Conservation (phyloP, 2,329 filamentous ascomycete genomes). For the Fusarium longipes region DNA sequence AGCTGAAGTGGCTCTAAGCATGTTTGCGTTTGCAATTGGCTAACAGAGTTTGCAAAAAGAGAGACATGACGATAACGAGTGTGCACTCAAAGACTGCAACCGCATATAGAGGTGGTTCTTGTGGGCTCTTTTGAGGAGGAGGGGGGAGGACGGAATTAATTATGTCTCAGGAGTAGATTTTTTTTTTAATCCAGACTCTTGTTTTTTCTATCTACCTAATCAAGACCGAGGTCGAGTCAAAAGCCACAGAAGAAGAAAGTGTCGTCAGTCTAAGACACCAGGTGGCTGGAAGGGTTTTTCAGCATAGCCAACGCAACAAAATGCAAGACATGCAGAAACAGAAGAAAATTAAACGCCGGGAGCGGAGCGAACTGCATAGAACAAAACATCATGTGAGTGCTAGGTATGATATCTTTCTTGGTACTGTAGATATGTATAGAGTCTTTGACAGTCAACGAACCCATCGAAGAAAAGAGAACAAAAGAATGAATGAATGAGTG, state of each 20-base stretch:
- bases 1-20: conserved; percentile 79
- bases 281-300: conserved; percentile 33
- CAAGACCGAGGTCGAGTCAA: conserved; percentile 17
- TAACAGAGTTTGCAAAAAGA: conserved; percentile 22
- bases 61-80: conserved; percentile 22
- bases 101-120: conserved; percentile 9
- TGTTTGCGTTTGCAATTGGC: conserved; percentile 20
- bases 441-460: neutral
- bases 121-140: conserved; percentile 9
- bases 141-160: conserved; percentile 12
- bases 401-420: neutral
- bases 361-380: conserved; percentile 35
- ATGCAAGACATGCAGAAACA: conserved; percentile 40
- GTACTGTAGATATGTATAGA: neutral
- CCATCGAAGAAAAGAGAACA: neutral
- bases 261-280: conserved; percentile 44
- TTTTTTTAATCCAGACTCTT: neutral
- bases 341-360: conserved; percentile 37
- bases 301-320: conserved; percentile 39
- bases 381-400: conserved; percentile 44
- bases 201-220: neutral
- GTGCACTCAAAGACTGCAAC: conserved; percentile 7
- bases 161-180: conserved; percentile 11
- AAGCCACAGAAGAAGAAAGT: conserved; percentile 12
- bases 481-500: neutral